Conservation (phyloP, 164 flowering plant species). For the Sedum album region DNA sequence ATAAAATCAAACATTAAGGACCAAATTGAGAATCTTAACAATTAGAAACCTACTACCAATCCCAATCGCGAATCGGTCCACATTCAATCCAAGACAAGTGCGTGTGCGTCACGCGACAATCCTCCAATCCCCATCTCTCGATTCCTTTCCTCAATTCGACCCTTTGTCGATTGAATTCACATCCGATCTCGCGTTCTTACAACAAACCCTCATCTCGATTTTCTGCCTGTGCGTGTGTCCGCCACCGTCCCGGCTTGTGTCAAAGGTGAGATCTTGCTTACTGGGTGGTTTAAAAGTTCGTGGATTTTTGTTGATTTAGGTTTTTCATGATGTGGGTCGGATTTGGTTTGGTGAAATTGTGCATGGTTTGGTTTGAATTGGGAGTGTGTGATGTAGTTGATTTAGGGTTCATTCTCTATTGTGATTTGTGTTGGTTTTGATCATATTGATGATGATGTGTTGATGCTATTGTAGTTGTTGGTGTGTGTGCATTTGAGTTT, state of each 20-base stretch:
- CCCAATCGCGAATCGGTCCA: background rate
- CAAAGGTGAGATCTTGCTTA: background rate
- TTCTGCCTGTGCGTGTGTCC: background rate
- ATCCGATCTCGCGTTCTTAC: background rate
- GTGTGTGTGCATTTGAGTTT: background rate
- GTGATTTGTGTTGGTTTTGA: background rate
- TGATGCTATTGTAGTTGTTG: no score
- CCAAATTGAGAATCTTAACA: no score
- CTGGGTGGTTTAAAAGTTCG: background rate
- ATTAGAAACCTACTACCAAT: no score
- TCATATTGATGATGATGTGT: background rate
- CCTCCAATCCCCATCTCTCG: background rate
- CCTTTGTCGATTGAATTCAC: background rate
- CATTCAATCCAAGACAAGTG: background rate
- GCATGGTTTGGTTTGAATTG: background rate
- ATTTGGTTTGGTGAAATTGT: background rate
- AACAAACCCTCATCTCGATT: background rate
- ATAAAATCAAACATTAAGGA: no score
- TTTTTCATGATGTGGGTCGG: background rate
- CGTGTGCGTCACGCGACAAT: background rate
- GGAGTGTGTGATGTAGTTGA: background rate
- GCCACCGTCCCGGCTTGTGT: background rate
- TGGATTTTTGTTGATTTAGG: background rate
- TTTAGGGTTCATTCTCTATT: slow-evolving; percentile 15
- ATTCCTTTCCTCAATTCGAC: background rate